These are phyloP conservation scores for Candida maesae DNA, from an alignment of 805 yeast genomes.

Conservation along the genomic window DNA sequence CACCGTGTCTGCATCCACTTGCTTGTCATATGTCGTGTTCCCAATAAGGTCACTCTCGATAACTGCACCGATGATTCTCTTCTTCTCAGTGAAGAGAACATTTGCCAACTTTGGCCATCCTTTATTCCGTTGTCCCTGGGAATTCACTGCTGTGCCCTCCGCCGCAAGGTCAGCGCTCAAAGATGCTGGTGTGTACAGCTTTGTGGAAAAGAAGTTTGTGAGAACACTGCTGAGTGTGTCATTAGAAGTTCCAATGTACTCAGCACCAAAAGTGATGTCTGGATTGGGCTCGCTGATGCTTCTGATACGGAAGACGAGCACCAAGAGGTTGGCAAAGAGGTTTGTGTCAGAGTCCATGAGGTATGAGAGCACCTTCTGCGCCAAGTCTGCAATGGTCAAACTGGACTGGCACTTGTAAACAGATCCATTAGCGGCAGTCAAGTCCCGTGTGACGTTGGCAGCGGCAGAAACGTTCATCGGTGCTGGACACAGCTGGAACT, in stretches of 20 bases:
- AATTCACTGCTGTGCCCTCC: constrained; percentile 16
- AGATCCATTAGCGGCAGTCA: constrained; percentile 14
- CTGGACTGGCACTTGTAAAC: constrained; percentile 23
- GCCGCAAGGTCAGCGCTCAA: constrained; percentile 21
- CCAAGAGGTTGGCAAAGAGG: constrained; percentile 41
- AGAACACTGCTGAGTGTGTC: constrained; percentile 26
- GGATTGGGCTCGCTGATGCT: constrained; percentile 1
- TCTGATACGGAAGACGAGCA: constrained; percentile 37
- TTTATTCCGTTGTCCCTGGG: constrained; percentile 10
- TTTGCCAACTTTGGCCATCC: constrained; percentile 35
- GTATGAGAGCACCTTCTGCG: constrained; percentile 31
- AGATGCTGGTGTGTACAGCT: constrained; percentile 30
- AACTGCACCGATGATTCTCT: constrained; percentile 36
- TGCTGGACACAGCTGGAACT: constrained; percentile 59
- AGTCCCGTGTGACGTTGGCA: constrained; percentile 3
- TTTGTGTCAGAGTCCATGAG: constrained; percentile 41
- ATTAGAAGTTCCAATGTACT: constrained; percentile 11
- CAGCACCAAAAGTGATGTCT: background rate
- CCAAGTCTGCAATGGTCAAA: constrained; percentile 26
- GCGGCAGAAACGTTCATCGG: constrained; percentile 18
- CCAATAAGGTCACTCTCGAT: constrained; percentile 26
- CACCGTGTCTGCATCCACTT: constrained; percentile 18
- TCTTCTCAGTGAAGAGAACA: constrained; percentile 33
- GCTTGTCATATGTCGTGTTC: constrained; percentile 31
- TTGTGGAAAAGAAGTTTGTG: constrained; percentile 13